Evolutionary conservation across 441 rosid genomes (phyloP), one percentile per base, ranked within the genome.

Genomic region (Aquilaria agallochum): DNA sequence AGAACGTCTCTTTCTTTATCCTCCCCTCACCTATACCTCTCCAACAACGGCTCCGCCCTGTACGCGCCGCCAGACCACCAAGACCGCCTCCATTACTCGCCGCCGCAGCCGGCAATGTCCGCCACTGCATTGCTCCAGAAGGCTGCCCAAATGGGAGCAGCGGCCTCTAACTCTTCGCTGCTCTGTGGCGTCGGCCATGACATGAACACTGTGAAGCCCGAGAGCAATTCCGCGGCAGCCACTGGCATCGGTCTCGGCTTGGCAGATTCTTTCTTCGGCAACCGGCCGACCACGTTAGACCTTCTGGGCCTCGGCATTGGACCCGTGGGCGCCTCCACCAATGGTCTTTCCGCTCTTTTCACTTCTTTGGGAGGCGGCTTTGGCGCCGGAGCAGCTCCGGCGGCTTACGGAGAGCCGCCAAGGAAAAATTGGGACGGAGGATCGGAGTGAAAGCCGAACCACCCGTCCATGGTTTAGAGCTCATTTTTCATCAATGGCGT

Each of bases 101-200:
- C 72, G 1, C 71, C 80, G 31, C 90, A 71, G 40, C 86, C 96
- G 0, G 78, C 92, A 6, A 88, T 93, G 91, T 90, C 98, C 1
- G 98, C 98, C 7, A 92, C 98, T 0, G 98, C 98, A 36, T 72
- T 92, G 78, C 94, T 92, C 46, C 96, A 90, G 53, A 92, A 86
- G 59, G 98, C 98, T 42, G 98, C 97, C 11, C 90, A 88, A 68
- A 79, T 92, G 82, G 98, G 96, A 15, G 81, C 94, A 11, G 52
- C 90, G 2, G 78, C 97, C 45, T 79, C 97, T 2, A 86, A 77
- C 69, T 62, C 83, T 0, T 84, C 96, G 0, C 70, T 86, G 56
- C 87, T 90, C 13, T 82, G 78, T 0, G 84, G 97, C n/a, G 62
- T 90, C 45, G 94, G 98, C 1, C 70, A 88, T 51, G 69, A 84